phyloP scores from a whole-genome alignment of 2,329 filamentous ascomycete species.

The Clarireedia sp. region DNA sequence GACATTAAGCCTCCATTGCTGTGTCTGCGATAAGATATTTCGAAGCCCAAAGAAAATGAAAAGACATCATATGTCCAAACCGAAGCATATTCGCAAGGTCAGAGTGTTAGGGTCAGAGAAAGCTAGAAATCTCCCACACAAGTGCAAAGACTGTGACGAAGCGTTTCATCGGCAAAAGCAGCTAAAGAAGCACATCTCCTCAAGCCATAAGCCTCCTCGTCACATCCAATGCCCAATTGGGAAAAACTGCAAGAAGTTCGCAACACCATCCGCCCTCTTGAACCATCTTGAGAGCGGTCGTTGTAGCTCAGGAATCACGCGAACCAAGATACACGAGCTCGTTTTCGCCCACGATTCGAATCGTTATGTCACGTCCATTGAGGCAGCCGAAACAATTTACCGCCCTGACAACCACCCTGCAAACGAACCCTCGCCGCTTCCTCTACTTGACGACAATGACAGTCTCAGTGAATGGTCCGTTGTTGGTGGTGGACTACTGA shows the following conservation, averaged over 20 bases:
- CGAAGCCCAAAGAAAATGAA: neutral
- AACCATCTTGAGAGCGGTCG: constrained; percentile 14
- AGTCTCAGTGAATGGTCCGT: constrained; percentile 11
- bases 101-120: neutral
- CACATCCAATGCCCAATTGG: constrained; percentile 3
- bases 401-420: neutral
- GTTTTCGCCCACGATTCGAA: neutral
- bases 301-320: constrained; percentile 12
- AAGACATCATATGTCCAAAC: constrained; percentile 3
- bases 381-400: neutral
- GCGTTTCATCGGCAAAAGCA: neutral
- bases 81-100: neutral
- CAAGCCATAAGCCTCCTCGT: neutral
- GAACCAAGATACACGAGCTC: constrained; percentile 8
- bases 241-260: constrained; percentile 8
- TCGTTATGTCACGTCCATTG: constrained; percentile 3
- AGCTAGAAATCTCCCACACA: constrained; percentile 1
- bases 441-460: constrained; percentile 1
- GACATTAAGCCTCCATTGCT: constrained; percentile 4
- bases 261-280: constrained; percentile 11
- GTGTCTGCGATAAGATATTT: constrained; percentile 8
- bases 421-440: neutral
- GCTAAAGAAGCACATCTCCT: neutral
- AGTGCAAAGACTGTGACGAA: constrained; percentile 1
- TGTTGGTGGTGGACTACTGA: constrained; percentile 1